phyloP scores from a whole-genome alignment of 108 stramenopile genomes.

The Cyclotella kingstonii region DNA sequence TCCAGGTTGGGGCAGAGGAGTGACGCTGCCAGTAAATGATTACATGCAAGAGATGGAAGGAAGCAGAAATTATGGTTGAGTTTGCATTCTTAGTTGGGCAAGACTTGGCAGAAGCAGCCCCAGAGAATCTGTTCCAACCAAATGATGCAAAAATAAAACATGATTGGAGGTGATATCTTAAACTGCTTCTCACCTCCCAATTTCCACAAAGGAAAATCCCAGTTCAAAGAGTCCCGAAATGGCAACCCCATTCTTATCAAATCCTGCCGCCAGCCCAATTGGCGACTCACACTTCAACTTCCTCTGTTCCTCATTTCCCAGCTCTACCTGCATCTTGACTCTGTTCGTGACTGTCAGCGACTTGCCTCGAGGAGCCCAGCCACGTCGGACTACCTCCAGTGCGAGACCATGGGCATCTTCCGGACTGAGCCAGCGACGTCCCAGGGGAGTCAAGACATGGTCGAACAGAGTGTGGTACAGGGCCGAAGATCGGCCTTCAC shows the following conservation, averaged over 20 bases:
- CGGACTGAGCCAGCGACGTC: constrained; percentile 54
- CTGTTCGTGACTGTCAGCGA: constrained; percentile 2
- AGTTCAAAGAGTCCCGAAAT: constrained; percentile 71
- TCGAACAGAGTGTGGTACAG: constrained; percentile 71
- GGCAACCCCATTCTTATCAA: constrained; percentile 91
- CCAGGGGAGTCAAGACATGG: constrained; percentile 52
- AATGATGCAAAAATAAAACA: background rate
- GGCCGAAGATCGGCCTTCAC: constrained; percentile 67
- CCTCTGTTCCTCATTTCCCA: constrained; percentile 1
- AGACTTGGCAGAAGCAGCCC: too few species aligned
- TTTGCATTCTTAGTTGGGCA: too few species aligned
- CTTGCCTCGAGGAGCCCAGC: constrained; percentile 53
- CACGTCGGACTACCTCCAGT: constrained; percentile 40
- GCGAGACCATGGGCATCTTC: constrained; percentile 63
- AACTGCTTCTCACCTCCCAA: constrained; percentile 69
- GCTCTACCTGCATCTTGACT: constrained; percentile 7
- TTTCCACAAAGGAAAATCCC: constrained; percentile 90
- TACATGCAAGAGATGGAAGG: background rate
- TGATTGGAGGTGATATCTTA: too few species aligned
- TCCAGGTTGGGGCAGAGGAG: constrained; percentile 88
- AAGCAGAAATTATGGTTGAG: too few species aligned
- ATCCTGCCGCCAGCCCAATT: constrained; percentile 95
- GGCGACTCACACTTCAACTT: constrained; percentile 60
- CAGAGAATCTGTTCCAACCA: too few species aligned
- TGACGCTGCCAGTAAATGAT: constrained; percentile 53